A percentile compares a stretch with the other conserved stretches of the same genome.
Conservation (phyloP, 106 monocot genomes). For the Dendrobium officinale region DNA sequence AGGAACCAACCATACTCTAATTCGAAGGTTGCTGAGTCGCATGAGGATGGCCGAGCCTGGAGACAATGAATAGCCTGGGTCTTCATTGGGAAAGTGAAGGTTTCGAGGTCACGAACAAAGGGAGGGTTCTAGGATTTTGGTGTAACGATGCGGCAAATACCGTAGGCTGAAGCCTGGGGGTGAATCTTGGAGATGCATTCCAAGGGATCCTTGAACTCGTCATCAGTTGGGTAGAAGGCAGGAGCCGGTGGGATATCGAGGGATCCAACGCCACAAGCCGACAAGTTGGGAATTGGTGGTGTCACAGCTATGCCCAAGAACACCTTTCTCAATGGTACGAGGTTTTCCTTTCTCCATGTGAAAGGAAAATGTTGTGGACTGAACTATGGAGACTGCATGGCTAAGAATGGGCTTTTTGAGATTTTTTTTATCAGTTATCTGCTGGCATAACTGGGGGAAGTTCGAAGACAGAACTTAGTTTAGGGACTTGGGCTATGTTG, state of each 20-base stretch:
- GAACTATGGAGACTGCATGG: not conserved
- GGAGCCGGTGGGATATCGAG: slow-evolving; percentile 34
- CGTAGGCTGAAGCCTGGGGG: slow-evolving; percentile 53
- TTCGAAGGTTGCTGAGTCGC: slow-evolving; percentile 56
- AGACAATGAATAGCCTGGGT: slow-evolving; percentile 59
- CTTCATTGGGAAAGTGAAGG: slow-evolving; percentile 65
- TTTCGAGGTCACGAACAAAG: slow-evolving; percentile 25
- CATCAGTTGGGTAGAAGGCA: slow-evolving; percentile 47
- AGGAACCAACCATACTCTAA: slow-evolving; percentile 60
- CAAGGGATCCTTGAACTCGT: slow-evolving; percentile 62
- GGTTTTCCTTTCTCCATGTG: slow-evolving; percentile 28
- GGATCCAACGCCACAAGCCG: not conserved
- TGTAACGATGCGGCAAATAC: slow-evolving; percentile 74
- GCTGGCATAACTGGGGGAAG: too few species aligned
- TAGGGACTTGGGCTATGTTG: too few species aligned
- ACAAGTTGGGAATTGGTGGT: slow-evolving; percentile 2
- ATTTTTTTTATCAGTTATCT: not conserved
- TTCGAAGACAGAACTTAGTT: too few species aligned
- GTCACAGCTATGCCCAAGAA: slow-evolving; percentile 13
- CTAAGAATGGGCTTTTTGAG: not conserved
- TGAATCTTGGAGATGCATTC: slow-evolving; percentile 52
- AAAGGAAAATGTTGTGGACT: not conserved
- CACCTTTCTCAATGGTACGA: slow-evolving; percentile 29
- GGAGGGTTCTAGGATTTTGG: slow-evolving; percentile 71
- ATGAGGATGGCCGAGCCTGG: slow-evolving; percentile 55